phyloP scores from a whole-genome alignment of 768 basidiomycete species.

The Infundibulicybe gibba region DNA sequence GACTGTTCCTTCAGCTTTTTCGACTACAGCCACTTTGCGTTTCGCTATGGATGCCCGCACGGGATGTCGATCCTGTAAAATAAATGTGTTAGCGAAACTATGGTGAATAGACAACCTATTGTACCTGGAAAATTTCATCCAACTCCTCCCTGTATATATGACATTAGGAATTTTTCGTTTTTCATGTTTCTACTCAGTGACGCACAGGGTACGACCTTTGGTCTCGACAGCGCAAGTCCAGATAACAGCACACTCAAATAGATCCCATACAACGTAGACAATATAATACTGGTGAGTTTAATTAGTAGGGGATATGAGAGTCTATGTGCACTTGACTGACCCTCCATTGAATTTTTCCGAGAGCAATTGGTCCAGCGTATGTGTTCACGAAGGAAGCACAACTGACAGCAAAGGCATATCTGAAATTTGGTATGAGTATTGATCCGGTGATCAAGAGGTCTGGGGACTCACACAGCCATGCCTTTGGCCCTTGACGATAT shows the following conservation, averaged over 20 bases:
- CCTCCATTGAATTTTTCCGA: constrained; percentile 30
- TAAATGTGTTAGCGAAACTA: neutral
- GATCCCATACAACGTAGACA: constrained; percentile 37
- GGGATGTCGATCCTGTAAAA: constrained; percentile 30
- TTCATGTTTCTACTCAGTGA: neutral
- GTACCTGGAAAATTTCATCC: constrained; percentile 36
- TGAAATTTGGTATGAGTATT: constrained; percentile 6
- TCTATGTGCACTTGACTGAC: constrained; percentile 13
- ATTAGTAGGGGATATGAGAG: neutral
- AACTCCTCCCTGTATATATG: constrained; percentile 30
- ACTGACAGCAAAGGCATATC: constrained; percentile 39
- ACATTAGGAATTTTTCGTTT: neutral
- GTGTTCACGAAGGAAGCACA: constrained; percentile 45
- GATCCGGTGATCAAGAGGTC: constrained; percentile 9
- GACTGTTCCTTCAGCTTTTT: constrained; percentile 23
- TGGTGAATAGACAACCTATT: neutral
- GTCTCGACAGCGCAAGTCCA: constrained; percentile 40
- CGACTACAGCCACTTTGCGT: constrained; percentile 33
- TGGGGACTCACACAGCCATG: constrained; percentile 46
- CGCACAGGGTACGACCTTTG: constrained; percentile 37
- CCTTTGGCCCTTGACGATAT: constrained; percentile 44
- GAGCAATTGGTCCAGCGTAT: constrained; percentile 41
- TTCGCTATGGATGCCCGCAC: constrained; percentile 37
- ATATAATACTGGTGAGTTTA: constrained; percentile 24
- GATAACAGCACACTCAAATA: constrained; percentile 32